Evolutionary conservation across 148 eudicot species (phyloP).

Genomic region (Chenopodium suecicum): DNA sequence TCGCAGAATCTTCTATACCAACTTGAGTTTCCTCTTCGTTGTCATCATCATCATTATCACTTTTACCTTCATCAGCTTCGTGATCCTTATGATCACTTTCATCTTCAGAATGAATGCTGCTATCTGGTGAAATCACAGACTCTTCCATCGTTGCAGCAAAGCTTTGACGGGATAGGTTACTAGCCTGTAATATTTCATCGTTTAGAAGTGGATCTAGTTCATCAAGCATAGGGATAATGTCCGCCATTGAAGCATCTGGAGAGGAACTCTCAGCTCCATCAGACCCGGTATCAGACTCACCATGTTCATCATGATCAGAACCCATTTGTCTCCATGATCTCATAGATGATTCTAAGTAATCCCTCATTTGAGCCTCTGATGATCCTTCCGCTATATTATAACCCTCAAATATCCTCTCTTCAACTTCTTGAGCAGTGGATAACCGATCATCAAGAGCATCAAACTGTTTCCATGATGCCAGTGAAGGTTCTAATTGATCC

Average conservation of each 20-base stretch:
- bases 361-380: conserved; percentile 37
- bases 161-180: conserved; percentile 36
- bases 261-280: conserved; percentile 80
- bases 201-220: conserved; percentile 77
- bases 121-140: conserved; percentile 27
- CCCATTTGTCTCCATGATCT: conserved; percentile 51
- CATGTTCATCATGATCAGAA: conserved; percentile 37
- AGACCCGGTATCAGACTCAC: conserved; percentile 57
- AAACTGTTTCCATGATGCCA: conserved; percentile 49
- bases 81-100: conserved; percentile 46
- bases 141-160: conserved; percentile 31
- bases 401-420: conserved; percentile 32
- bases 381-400: conserved; percentile 47
- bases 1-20: conserved; percentile 38
- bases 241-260: conserved; percentile 82
- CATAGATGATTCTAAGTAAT: conserved; percentile 43
- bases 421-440: neutral
- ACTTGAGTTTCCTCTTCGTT: conserved; percentile 44
- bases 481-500: conserved; percentile 43
- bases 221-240: conserved; percentile 78
- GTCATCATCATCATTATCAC: conserved; percentile 49
- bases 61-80: conserved; percentile 37
- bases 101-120: conserved; percentile 46
- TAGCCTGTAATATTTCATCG: conserved; percentile 37
- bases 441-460: conserved; percentile 18